Percentiles rank a stretch among this genome's conserved stretches.
Conservation (phyloP, 2,329 filamentous ascomycete genomes). For the Cytospora piceae region DNA sequence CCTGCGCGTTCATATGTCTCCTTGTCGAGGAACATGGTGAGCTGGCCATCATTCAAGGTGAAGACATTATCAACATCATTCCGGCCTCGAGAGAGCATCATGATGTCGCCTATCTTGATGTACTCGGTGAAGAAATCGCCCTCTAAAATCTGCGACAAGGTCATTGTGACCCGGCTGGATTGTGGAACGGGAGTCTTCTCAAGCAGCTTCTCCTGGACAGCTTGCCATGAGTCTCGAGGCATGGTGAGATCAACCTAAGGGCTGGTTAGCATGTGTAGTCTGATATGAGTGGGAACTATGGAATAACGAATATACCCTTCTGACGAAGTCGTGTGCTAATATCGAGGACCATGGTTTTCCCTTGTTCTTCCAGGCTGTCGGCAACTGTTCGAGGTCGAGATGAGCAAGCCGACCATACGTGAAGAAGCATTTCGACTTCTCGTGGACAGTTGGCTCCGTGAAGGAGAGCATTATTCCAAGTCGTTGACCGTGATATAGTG, state of each 20-base stretch:
- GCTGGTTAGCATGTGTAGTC: constrained; percentile 4
- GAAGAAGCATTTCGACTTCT: constrained; percentile 71
- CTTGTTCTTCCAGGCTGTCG: constrained; percentile 71
- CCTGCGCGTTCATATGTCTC: constrained; percentile 83
- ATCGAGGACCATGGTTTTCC: constrained; percentile 78
- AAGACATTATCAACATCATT: constrained; percentile 73
- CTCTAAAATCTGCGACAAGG: constrained; percentile 71
- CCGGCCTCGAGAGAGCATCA: constrained; percentile 83
- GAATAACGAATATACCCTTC: constrained; percentile 56
- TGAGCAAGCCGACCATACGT: constrained; percentile 71
- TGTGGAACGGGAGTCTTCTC: constrained; percentile 40
- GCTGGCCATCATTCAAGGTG: constrained; percentile 67
- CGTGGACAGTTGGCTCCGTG: constrained; percentile 51
- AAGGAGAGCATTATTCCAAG: constrained; percentile 47
- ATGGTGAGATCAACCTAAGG: constrained; percentile 70
- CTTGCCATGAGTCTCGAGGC: constrained; percentile 63
- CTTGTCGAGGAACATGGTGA: constrained; percentile 79
- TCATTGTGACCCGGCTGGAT: constrained; percentile 74
- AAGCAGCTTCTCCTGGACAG: constrained; percentile 57
- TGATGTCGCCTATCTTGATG: constrained; percentile 80
- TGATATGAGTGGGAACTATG: neutral
- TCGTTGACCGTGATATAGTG: neutral
- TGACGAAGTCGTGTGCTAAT: constrained; percentile 65
- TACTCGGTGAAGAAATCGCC: constrained; percentile 81
- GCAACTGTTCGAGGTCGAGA: constrained; percentile 71